A percentile compares a stretch with the other conserved stretches of the same genome.
These are phyloP conservation scores for Gossypium australe DNA, from an alignment of 345 rosid species.

Conservation along the genomic window DNA sequence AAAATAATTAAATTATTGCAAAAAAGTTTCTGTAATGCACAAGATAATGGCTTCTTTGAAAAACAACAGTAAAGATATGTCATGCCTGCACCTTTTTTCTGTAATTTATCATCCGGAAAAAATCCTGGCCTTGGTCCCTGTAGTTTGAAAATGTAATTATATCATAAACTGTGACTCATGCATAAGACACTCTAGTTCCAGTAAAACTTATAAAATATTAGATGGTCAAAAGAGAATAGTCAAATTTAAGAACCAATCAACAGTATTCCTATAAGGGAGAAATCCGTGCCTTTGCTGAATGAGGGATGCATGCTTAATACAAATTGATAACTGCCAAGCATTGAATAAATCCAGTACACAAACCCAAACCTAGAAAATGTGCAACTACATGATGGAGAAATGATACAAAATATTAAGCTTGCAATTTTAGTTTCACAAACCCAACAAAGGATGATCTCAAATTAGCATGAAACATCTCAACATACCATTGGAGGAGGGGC, in stretches of 20 bases:
- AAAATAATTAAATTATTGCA: not conserved
- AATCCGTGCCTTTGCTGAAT: not conserved
- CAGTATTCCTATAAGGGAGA: no score
- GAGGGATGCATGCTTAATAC: not conserved
- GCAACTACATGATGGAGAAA: not conserved
- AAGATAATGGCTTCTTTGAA: not conserved
- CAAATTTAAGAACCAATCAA: not conserved
- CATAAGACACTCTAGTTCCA: not conserved
- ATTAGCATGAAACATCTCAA: constrained; percentile 8
- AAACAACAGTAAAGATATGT: constrained; percentile 1
- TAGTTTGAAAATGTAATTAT: not conserved
- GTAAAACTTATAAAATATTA: not conserved
- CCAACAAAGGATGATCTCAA: constrained; percentile 10
- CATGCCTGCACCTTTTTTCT: constrained; percentile 53
- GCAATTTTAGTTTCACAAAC: constrained; percentile 9
- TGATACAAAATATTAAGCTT: not conserved
- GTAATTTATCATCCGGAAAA: constrained; percentile 71
- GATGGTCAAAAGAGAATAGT: not conserved
- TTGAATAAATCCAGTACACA: not conserved
- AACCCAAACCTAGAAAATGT: not conserved
- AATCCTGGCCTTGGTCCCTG: constrained; percentile 87
- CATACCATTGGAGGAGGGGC: constrained; percentile 83
- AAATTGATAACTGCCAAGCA: not conserved
- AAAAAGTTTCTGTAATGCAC: not conserved
- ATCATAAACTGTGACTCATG: not conserved